These are phyloP conservation scores for Platanus orientalis DNA, from an alignment of 164 flowering plant genomes.

Conservation along the genomic window DNA sequence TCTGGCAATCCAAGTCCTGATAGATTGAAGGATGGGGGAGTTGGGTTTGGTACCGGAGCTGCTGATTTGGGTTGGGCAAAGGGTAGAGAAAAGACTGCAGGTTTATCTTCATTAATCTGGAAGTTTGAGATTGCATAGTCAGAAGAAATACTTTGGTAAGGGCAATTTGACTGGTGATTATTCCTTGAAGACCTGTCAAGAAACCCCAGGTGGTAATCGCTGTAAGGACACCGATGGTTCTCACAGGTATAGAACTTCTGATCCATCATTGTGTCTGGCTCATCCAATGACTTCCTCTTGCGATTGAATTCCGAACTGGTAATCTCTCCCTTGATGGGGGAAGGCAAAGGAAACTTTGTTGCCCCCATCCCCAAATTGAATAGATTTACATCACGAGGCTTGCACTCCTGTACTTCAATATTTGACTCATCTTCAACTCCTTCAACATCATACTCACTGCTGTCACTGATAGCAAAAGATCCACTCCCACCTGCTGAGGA, in stretches of 20 bases:
- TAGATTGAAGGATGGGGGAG: constrained; percentile 23
- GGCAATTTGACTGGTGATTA: constrained; percentile 52
- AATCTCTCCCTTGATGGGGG: constrained; percentile 35
- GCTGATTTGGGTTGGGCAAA: constrained; percentile 35
- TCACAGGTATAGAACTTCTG: constrained; percentile 43
- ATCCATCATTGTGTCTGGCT: constrained; percentile 26
- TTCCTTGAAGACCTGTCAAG: constrained; percentile 44
- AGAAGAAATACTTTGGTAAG: constrained; percentile 20
- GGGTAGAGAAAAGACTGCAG: constrained; percentile 25
- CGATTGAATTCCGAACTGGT: constrained; percentile 20
- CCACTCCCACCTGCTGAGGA: constrained; percentile 31
- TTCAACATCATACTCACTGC: constrained; percentile 44
- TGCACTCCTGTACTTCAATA: constrained; percentile 29
- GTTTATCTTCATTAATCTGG: constrained; percentile 28
- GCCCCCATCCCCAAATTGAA: constrained; percentile 25
- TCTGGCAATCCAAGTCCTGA: constrained; percentile 58
- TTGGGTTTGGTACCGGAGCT: constrained; percentile 9
- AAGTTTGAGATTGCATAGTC: constrained; percentile 22
- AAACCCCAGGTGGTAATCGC: constrained; percentile 41
- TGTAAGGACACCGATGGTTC: constrained; percentile 40
- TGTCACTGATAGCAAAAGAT: constrained; percentile 19
- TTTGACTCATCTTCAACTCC: constrained; percentile 36
- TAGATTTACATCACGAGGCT: constrained; percentile 23
- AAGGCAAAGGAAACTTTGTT: constrained; percentile 8
- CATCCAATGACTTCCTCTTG: constrained; percentile 43